Base-by-base conservation (phyloP, 345 rosid genomes). In the Bretschneidera sinensis region DNA sequence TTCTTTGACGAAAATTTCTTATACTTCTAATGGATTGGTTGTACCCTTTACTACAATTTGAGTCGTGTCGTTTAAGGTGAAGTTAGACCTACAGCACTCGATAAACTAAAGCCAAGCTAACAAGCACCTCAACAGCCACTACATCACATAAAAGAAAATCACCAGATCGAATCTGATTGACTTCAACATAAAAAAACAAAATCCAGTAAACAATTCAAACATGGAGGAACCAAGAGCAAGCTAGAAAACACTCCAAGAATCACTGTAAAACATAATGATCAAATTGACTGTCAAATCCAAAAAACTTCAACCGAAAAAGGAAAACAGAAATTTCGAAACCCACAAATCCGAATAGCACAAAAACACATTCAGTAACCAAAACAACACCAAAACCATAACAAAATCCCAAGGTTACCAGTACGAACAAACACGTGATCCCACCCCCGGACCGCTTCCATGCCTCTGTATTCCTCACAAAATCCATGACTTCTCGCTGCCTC, bases 401-500 rank as follows among this genome's bases (percentile, higher is more conserved):
- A 55, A 17, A 20, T 0, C 24, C 15, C 13, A 28, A 35, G 51
- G 55, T 24, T 76, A 94, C 99, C 96, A 0, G 99, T 85, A 17
- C 86, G 91, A 69, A 88, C 92, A 76, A 94, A 94, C 48, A 94
- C 96, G 65, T 94, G 97, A 82, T 94, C 96, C 56, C 79, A 73
- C 7, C 97, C 99, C 88, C 81, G 0, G 95, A 88, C 17, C 82
- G 79, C 51, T 75, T 83, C 99, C 97, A 94, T 5, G 92, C 91
- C 21, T 77, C 68, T 0, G 99, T 75, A 23, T 64, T 82, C 65
- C 52, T 90, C 6, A 90, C 77, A 52, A 83, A 61, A 55, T 88
- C 81, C 59, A 90, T 47, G 25, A 76, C 95, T 57, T 84, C 63
- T 64, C 70, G 88, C 80, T 94, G 97, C 74, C 99, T 75, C 55